Evolutionary conservation across 176 grass and related monocot genomes (phyloP).

Genomic region (Puccinellia tenuiflora): DNA sequence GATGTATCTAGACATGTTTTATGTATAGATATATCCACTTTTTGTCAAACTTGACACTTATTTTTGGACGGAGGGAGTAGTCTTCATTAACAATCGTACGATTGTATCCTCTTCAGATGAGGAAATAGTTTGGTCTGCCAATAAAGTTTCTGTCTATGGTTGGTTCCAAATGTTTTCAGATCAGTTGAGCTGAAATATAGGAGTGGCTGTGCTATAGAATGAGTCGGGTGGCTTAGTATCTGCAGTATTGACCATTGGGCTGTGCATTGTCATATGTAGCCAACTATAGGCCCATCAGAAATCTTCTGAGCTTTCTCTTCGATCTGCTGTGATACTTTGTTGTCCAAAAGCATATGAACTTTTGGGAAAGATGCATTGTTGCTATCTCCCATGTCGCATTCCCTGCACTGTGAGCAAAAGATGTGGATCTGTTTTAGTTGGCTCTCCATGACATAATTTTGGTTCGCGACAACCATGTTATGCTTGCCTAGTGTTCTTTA

Average conservation of each 20-base stretch:
- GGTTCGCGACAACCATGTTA: background rate
- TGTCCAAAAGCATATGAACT: background rate
- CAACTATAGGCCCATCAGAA: background rate
- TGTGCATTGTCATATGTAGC: background rate
- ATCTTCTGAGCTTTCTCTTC: background rate
- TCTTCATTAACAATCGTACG: background rate
- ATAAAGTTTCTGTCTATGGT: background rate
- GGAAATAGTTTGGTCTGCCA: background rate
- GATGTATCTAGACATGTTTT: too few relatives aligned
- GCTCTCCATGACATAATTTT: background rate
- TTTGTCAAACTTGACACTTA: too few relatives aligned
- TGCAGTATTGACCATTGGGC: background rate
- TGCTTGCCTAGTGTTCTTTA: background rate
- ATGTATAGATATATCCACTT: too few relatives aligned
- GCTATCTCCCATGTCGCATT: background rate
- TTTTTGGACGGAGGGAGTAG: too few relatives aligned
- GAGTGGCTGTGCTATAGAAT: background rate
- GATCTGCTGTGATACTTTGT: background rate
- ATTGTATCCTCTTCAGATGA: background rate
- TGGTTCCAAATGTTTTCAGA: background rate
- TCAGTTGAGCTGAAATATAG: background rate
- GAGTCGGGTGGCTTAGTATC: background rate
- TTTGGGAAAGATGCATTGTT: conserved; percentile 24
- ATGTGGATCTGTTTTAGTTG: background rate
- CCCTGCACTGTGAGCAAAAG: background rate